Evolutionary conservation across 495 filamentous ascomycete species (phyloP).

Genomic region (Lophiostoma macrostomum): DNA sequence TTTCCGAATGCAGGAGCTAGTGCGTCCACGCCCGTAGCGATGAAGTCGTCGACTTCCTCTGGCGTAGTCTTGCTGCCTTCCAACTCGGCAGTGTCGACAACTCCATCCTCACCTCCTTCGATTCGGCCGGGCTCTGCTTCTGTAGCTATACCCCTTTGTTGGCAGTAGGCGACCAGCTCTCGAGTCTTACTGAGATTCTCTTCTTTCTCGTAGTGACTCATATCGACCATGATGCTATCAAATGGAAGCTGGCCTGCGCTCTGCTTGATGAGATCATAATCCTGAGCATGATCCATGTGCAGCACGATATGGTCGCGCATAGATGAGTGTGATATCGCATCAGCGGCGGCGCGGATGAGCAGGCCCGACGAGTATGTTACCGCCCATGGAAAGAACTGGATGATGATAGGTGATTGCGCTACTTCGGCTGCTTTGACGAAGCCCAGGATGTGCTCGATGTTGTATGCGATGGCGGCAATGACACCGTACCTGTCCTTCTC

Average conservation of each 20-base stretch:
- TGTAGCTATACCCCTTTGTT: conserved; percentile 68
- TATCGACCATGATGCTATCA: conserved; percentile 36
- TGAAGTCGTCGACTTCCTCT: conserved; percentile 72
- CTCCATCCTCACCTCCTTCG: conserved; percentile 79
- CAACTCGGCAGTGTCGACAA: conserved; percentile 69
- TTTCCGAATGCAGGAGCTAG: conserved; percentile 82
- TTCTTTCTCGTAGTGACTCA: conserved; percentile 67
- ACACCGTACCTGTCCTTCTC: too few species aligned
- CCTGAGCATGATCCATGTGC: neutral
- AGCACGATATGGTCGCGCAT: neutral
- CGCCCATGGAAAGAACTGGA: conserved; percentile 29
- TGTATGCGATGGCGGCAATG: too few species aligned
- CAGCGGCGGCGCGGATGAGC: conserved; percentile 9
- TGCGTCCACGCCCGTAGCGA: conserved; percentile 72
- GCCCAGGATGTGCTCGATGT: conserved; percentile 27
- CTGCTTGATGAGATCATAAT: neutral
- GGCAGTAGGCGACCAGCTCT: conserved; percentile 67
- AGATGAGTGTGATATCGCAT: neutral
- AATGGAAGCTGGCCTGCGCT: neutral
- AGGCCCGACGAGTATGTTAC: conserved; percentile 25
- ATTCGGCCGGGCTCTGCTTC: conserved; percentile 82
- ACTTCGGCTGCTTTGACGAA: conserved; percentile 19
- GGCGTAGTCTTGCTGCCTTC: conserved; percentile 71
- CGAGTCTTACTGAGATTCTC: conserved; percentile 70
- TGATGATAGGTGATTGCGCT: conserved; percentile 20